Evolutionary conservation across 73 alveolate species (phyloP).

Genomic region (Blepharisma stoltei): DNA sequence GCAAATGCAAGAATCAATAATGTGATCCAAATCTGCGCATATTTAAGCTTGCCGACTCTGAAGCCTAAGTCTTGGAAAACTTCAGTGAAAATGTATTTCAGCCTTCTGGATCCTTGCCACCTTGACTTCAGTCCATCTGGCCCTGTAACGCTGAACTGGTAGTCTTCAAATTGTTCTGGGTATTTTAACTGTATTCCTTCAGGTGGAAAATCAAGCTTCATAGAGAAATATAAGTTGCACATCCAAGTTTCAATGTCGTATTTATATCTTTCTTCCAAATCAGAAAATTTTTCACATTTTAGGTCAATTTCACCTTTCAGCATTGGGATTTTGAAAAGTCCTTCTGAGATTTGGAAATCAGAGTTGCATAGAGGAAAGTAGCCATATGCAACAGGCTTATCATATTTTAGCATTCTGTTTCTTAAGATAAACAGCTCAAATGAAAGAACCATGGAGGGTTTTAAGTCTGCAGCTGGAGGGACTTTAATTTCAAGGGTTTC

Average conservation of each 20-base stretch:
- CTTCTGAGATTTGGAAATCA: slow-evolving; percentile 56
- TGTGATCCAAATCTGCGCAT: slow-evolving; percentile 25
- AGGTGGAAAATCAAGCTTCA: slow-evolving; percentile 33
- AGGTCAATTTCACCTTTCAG: slow-evolving; percentile 49
- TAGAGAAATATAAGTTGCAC: slow-evolving; percentile 57
- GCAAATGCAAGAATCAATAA: slow-evolving; percentile 37
- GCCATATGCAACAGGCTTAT: slow-evolving; percentile 67
- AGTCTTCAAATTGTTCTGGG: slow-evolving; percentile 22
- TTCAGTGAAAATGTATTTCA: slow-evolving; percentile 52
- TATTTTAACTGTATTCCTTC: slow-evolving; percentile 38
- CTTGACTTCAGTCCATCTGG: slow-evolving; percentile 29
- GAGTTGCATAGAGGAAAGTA: slow-evolving; percentile 62
- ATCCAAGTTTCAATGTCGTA: slow-evolving; percentile 64
- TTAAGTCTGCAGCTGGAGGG: slow-evolving; percentile 47
- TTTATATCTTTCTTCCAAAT: slow-evolving; percentile 54
- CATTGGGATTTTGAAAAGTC: slow-evolving; percentile 58
- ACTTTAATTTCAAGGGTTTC: slow-evolving; percentile 42
- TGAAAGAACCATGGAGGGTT: slow-evolving; percentile 52
- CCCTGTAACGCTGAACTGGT: slow-evolving; percentile 28
- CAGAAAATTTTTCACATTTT: slow-evolving; percentile 51
- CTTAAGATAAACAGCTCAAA: slow-evolving; percentile 48
- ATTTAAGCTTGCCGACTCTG: neutral
- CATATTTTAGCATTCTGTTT: slow-evolving; percentile 36
- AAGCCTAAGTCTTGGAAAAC: slow-evolving; percentile 53
- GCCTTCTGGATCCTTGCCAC: slow-evolving; percentile 29